Base-by-base conservation (phyloP, 352 stramenopile genomes). In the Globisporangium irregulare region DNA sequence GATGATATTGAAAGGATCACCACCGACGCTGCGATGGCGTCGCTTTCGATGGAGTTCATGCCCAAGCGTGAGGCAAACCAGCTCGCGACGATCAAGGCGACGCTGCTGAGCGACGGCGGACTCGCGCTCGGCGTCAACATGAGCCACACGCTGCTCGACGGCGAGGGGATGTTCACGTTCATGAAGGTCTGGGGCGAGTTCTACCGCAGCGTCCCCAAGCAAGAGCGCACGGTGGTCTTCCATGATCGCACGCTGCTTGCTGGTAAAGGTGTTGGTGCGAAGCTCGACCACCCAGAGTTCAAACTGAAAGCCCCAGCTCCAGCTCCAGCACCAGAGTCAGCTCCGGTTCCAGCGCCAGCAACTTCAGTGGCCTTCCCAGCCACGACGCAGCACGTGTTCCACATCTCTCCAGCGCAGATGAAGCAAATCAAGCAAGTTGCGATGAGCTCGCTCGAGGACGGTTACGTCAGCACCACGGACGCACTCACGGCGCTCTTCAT, bases 131-230 rank as follows among this genome's bases (percentile, higher is more conserved):
- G 79, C 0, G 25, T 87, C 24, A 70, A 86, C 61, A 59, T 70
- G 43, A 82, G 50, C 25, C 81, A 91, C 68, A 72, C 56, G 3
- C 58, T 91, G 34, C 68, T 89, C 15, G 82, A 91, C 36, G 79
- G 70, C 8, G 75, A 89, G 48, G 74, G 56, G 1, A 70, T 84
- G 59, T 87, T 89, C 70, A 89, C 76, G 9, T 87, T 91, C 58
- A 82, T 85, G 72, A 83, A 76, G 34, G 66, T 75, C n/a, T 91
- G 82, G 80, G 78, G 79, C 7, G 69, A 81, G 65, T 76, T 83
- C 67, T 89, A 87, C 67, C 78, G 74, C 43, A 66, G 64, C 0
- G 57, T 89, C 1, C 38, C 58, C 12, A 70, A 75, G 25, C 25
- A 69, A 2, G 56, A 80, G 10, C 69, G 75, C 20, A 51, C 75